Conservation (phyloP, 2,329 filamentous ascomycete genomes). For the Exophiala oligosperma region DNA sequence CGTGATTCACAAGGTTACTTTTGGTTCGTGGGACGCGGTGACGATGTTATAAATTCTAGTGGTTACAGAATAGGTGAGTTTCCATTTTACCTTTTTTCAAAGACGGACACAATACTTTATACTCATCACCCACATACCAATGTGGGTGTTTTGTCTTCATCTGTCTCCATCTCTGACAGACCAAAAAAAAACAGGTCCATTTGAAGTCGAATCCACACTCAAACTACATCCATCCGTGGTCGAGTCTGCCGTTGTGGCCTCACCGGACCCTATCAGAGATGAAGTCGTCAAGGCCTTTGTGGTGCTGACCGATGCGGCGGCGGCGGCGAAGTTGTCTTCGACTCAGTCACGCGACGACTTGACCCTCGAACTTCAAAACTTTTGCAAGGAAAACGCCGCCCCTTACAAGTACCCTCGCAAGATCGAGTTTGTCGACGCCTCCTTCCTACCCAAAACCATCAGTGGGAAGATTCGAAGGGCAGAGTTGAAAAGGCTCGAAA, state of each 20-base stretch:
- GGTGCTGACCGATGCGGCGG: conserved; percentile 32
- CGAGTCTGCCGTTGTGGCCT: conserved; percentile 43
- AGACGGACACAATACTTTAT: too few species aligned
- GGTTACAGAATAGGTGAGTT: conserved; percentile 38
- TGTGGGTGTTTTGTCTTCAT: too few species aligned
- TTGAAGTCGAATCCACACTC: conserved; percentile 44
- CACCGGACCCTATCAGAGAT: conserved; percentile 38
- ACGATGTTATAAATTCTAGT: conserved; percentile 43
- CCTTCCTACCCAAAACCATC: conserved; percentile 43
- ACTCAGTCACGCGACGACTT: conserved; percentile 13
- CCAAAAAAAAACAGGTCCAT: conserved; percentile 33
- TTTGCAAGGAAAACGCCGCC: conserved; percentile 42
- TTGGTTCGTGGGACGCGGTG: conserved; percentile 38
- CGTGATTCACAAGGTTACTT: conserved; percentile 38
- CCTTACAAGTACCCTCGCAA: conserved; percentile 45
- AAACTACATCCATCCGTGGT: conserved; percentile 42
- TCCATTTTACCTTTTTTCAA: too few species aligned
- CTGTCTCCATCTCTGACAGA: too few species aligned
- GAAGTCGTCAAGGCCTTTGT: conserved; percentile 46
- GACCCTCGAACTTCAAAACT: conserved; percentile 39
- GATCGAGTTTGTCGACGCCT: conserved; percentile 40
- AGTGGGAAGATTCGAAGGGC: conserved; percentile 39
- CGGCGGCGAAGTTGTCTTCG: not conserved
- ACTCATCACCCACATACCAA: too few species aligned
- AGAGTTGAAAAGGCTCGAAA: conserved; percentile 40